Evolutionary conservation across 768 basidiomycete species (phyloP), one percentile per base, ranked within the genome.

Genomic region (Mrakia gelida): DNA sequence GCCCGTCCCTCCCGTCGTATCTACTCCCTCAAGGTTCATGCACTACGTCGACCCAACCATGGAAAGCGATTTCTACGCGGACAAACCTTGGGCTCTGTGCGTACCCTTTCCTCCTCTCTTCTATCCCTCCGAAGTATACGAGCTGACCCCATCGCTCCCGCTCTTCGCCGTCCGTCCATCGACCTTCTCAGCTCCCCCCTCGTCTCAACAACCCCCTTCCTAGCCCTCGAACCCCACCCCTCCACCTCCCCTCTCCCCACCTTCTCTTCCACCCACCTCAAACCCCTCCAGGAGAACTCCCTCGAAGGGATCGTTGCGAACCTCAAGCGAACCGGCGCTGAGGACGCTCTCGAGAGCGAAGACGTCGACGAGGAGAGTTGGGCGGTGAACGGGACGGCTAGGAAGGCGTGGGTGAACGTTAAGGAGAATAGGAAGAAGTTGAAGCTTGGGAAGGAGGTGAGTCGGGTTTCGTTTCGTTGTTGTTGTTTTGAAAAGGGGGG

Each of bases 71-170:
- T 23, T 79, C 3, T 79, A 79, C 45, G 78, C 78, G 26, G 78
- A 79, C 54, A 71, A 79, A 54, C 78, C 78, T 6, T 79, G 74
- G 74, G 78, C 78, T 8, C 52, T 79, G 78, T 79, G 28, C n/a
- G 77, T 70, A 1, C 11, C 18, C 32, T 28, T 28, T 15, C 45
- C 18, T 23, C 45, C 15, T 30, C 38, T 10, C 6, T 23, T 5
- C 2, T 1, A 8, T 65, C 63, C 63, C 38, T 38, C 38, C 38
- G 8, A 30, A 11, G 23, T 62, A 62, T 63, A 15, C 45, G 11
- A 45, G 9, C 45, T 45, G 45, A 32, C 21, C 7, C 30, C 30
- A 5, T 34, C 63, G 5, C 30, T 23, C 16, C n/a, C n/a, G n/a
- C n/a, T n/a, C n/a, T n/a, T n/a, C 28, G n/a, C 13, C 63, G 6